Evolutionary conservation across 2,329 filamentous ascomycete species (phyloP).

Genomic region (Diaporthe citriasiana): DNA sequence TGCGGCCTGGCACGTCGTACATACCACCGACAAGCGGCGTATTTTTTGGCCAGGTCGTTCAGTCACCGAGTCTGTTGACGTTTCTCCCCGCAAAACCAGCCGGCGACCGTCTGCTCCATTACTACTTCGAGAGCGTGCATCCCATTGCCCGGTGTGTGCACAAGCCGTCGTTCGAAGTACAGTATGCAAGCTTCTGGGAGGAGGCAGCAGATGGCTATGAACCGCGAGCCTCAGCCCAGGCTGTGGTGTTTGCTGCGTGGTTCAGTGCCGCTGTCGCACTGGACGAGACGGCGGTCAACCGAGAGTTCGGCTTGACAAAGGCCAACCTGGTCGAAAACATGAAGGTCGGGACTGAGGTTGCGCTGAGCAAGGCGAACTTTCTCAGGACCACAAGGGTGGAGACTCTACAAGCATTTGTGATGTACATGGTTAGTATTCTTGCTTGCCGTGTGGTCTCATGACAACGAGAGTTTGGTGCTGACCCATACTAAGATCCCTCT

Average conservation of each 20-base stretch:
- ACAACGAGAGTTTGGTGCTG: conserved; percentile 41
- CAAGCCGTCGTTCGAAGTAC: conserved; percentile 74
- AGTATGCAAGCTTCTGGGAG: conserved; percentile 77
- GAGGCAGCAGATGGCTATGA: conserved; percentile 71
- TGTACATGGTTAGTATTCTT: conserved; percentile 73
- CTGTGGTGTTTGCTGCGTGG: conserved; percentile 77
- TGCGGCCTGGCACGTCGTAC: conserved; percentile 75
- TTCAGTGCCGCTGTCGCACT: conserved; percentile 79
- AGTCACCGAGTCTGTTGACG: conserved; percentile 66
- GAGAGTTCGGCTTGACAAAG: conserved; percentile 69
- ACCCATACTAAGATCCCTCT: conserved; percentile 71
- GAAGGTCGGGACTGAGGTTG: conserved; percentile 75
- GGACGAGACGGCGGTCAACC: conserved; percentile 64
- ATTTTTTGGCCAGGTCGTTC: conserved; percentile 70
- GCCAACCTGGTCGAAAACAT: conserved; percentile 72
- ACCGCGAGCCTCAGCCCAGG: conserved; percentile 74
- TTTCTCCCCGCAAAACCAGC: conserved; percentile 71
- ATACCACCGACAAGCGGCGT: conserved; percentile 77
- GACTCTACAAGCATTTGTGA: conserved; percentile 81
- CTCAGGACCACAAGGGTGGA: conserved; percentile 79
- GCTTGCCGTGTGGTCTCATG: background rate
- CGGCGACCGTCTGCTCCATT: conserved; percentile 73
- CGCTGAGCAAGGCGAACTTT: conserved; percentile 78
- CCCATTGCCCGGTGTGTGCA: conserved; percentile 78
- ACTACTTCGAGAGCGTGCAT: conserved; percentile 79